These are phyloP conservation scores for Suillus sp. DNA, from an alignment of 768 basidiomycete species.

Conservation along the genomic window DNA sequence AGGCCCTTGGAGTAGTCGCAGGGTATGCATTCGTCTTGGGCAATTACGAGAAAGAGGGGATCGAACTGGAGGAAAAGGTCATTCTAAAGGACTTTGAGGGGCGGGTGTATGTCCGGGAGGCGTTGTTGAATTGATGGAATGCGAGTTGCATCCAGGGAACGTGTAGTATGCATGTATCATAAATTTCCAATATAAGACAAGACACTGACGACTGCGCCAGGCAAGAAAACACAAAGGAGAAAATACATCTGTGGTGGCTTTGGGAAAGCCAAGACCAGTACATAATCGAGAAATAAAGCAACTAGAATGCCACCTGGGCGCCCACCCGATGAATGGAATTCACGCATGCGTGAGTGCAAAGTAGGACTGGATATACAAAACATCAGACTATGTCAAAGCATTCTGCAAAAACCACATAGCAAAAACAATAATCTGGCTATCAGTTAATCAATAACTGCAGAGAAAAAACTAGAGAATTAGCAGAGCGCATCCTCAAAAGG, in stretches of 20 bases:
- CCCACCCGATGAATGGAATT: not conserved
- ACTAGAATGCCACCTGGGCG: constrained; percentile 3
- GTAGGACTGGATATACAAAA: not conserved
- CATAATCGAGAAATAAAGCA: constrained; percentile 1
- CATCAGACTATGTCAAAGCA: not conserved
- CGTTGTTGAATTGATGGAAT: not conserved
- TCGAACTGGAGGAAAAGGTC: constrained; percentile 13
- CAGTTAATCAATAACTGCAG: constrained; percentile 17
- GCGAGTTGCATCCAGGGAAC: not conserved
- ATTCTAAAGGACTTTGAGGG: constrained; percentile 33
- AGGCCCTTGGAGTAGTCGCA: constrained; percentile 7
- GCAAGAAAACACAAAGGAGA: not conserved
- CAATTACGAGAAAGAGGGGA: constrained; percentile 24
- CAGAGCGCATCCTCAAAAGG: constrained; percentile 3
- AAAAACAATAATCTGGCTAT: not conserved
- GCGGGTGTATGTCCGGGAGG: constrained; percentile 24
- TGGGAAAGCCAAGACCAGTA: not conserved
- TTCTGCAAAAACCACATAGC: not conserved
- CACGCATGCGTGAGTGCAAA: constrained; percentile 3
- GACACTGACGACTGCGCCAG: not conserved
- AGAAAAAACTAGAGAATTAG: constrained; percentile 5
- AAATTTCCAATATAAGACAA: not conserved
- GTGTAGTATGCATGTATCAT: not conserved
- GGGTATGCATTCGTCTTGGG: constrained; percentile 24
- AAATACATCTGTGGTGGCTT: not conserved